phyloP scores from a whole-genome alignment of 2,329 filamentous ascomycete genomes.

The Paraconiothyrium sp. region DNA sequence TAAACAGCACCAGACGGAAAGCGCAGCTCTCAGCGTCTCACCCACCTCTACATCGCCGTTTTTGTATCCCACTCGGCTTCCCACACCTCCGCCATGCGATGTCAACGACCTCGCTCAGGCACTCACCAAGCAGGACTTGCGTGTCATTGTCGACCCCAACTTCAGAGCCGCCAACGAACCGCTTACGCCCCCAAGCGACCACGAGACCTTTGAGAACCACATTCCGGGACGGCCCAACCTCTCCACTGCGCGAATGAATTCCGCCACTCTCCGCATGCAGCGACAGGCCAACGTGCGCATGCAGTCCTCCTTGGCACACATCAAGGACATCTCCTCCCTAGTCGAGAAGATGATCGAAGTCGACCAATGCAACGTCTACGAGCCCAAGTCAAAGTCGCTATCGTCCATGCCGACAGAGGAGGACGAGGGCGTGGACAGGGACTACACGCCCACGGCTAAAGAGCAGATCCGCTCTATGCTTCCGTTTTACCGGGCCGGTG shows the following conservation, averaged over 20 bases:
- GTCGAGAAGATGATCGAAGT: slow-evolving; percentile 54
- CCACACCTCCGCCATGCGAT: slow-evolving; percentile 43
- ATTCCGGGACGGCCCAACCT: slow-evolving; percentile 18
- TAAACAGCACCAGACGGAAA: slow-evolving; percentile 36
- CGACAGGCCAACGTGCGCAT: slow-evolving; percentile 53
- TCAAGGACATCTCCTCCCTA: slow-evolving; percentile 53
- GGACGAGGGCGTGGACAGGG: slow-evolving; percentile 47
- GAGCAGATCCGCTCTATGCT: slow-evolving; percentile 29
- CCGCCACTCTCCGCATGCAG: slow-evolving; percentile 49
- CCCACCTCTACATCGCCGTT: slow-evolving; percentile 38
- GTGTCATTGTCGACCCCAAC: slow-evolving; percentile 32
- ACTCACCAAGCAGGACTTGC: slow-evolving; percentile 46
- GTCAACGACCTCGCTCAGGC: slow-evolving; percentile 48
- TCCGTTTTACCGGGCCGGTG: slow-evolving; percentile 37
- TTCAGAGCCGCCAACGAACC: slow-evolving; percentile 25
- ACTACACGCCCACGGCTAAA: slow-evolving; percentile 33
- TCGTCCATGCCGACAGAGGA: slow-evolving; percentile 25
- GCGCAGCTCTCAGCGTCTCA: slow-evolving; percentile 44
- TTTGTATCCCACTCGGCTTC: slow-evolving; percentile 25
- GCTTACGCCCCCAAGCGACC: slow-evolving; percentile 38
- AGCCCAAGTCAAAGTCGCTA: slow-evolving; percentile 20
- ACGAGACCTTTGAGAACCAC: slow-evolving; percentile 26
- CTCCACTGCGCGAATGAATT: slow-evolving; percentile 44
- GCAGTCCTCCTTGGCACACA: slow-evolving; percentile 52
- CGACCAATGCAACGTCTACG: slow-evolving; percentile 53